Percentiles rank a stretch among this genome's conserved stretches.
phyloP scores from a whole-genome alignment of 495 filamentous ascomycete species.

The Diplogelasinospora grovesii region DNA sequence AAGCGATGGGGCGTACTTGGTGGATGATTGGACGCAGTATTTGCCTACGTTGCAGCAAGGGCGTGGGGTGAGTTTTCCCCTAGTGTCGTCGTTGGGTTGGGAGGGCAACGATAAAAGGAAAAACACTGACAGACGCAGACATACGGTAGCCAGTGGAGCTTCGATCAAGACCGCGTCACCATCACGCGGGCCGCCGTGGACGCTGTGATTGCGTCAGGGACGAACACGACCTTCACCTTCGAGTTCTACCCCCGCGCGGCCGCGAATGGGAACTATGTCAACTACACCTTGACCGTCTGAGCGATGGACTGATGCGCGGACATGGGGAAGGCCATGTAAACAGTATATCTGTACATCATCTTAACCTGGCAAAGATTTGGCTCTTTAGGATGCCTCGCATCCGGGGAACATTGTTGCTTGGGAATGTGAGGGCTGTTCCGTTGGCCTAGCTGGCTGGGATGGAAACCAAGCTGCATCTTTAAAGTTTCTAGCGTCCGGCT shows the following conservation, averaged over 20 bases:
- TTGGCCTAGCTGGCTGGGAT: too few relatives aligned
- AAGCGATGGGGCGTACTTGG: constrained; percentile 42
- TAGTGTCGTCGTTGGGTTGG: not conserved
- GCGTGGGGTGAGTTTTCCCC: constrained; percentile 9
- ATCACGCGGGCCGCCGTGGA: constrained; percentile 37
- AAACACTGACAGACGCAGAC: too few relatives aligned
- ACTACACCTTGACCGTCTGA: constrained; percentile 43
- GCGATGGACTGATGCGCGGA: too few relatives aligned
- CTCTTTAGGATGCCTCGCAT: too few relatives aligned
- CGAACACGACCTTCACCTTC: constrained; percentile 43
- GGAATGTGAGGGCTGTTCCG: too few relatives aligned
- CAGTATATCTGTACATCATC: too few relatives aligned
- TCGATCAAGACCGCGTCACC: constrained; percentile 37
- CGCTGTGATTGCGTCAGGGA: constrained; percentile 39
- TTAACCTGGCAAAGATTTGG: too few relatives aligned
- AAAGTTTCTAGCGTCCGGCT: too few relatives aligned
- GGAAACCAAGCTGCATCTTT: too few relatives aligned
- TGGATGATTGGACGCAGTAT: constrained; percentile 53
- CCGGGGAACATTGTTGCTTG: too few relatives aligned
- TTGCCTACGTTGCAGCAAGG: constrained; percentile 50
- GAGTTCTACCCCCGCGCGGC: constrained; percentile 46
- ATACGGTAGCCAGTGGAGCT: constrained; percentile 46
- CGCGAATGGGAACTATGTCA: constrained; percentile 31
- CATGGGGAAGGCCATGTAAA: too few relatives aligned
- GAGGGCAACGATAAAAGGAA: too few relatives aligned